Evolutionary conservation across 495 filamentous ascomycete species (phyloP), one percentile per base, ranked within the genome.

Genomic region (Aspergillus sclerotioniger): DNA sequence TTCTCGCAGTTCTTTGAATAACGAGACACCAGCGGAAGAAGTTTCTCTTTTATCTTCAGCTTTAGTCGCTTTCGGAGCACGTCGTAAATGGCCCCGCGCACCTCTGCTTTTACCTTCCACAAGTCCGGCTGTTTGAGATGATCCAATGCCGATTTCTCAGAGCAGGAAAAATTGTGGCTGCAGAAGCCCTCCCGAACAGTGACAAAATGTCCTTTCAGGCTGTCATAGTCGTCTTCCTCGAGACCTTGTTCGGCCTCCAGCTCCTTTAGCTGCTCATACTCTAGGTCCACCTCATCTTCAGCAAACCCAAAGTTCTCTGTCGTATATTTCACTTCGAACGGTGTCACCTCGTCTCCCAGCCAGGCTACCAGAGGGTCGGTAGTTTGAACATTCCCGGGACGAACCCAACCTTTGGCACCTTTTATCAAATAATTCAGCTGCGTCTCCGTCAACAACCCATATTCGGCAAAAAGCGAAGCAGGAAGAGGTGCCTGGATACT

Each of bases 361-460:
- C 89, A 92, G 12, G 77, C 66, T 3, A 70, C 67, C 53, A 94
- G 78, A 0, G 80, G 75, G 16, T 83, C 83, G 1, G 64, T 58
- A 5, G 71, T 63, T 17, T 78, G 67, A 1, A 67, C 54, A 5
- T 62, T 57, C 6, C 52, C 54, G 6, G 68, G 66, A 41, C 68
- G 64, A 20, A 82, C 71, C 84, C 84, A 87, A 5, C 71, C 71
- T 52, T 64, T 68, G 6, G 76, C 72, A 1, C 83, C 83, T 13
- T 82, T 72, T 8, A 71, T 67, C 12, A 96, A 76, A n/a, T 84
- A 87, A 0, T 82, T 69, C 20, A 75, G 72, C 61, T 96, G 92
- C 0, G 63, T 68, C 17, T 78, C 41, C 0, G 80, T 86, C 51
- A 96, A 79, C 2, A 95, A 60, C 0, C 76, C 77, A 15, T 81